These are phyloP conservation scores for Ogataea neopini DNA, from an alignment of 805 yeast genomes.

Conservation along the genomic window DNA sequence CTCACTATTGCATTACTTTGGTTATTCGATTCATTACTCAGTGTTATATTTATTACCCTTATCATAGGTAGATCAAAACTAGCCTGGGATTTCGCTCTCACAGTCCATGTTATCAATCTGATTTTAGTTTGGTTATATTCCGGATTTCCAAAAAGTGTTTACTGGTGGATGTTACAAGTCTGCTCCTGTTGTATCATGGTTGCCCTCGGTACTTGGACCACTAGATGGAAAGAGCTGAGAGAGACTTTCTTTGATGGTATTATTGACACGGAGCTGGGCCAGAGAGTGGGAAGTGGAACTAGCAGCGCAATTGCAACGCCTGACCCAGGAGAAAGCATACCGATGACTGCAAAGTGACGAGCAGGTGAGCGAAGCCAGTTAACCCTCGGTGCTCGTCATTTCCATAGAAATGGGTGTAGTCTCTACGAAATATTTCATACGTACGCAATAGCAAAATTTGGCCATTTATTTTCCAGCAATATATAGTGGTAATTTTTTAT, in stretches of 20 bases:
- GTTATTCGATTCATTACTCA: conserved; percentile 79
- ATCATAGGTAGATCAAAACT: conserved; percentile 90
- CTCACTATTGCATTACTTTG: conserved; percentile 71
- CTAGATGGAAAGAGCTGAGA: conserved; percentile 88
- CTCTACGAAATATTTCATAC: no score
- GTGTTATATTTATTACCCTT: conserved; percentile 80
- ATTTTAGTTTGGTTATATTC: conserved; percentile 66
- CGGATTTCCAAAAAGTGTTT: conserved; percentile 64
- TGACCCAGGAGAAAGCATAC: conserved; percentile 8
- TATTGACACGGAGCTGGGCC: conserved; percentile 58
- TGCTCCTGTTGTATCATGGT: conserved; percentile 69
- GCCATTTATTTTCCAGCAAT: no score
- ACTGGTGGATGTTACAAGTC: conserved; percentile 86
- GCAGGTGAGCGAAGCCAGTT: neutral
- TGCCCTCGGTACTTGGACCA: conserved; percentile 81
- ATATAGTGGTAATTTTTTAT: no score
- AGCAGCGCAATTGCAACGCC: conserved; percentile 16
- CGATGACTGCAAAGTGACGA: neutral
- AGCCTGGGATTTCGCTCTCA: conserved; percentile 96
- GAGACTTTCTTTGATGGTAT: conserved; percentile 88
- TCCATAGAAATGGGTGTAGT: neutral
- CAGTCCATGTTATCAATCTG: conserved; percentile 81
- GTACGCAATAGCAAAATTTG: no score
- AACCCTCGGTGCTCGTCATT: neutral
- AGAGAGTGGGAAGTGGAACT: conserved; percentile 10